Conservation (phyloP, 202 grass and related monocot species). For the Sporobolus alterniflorus region DNA sequence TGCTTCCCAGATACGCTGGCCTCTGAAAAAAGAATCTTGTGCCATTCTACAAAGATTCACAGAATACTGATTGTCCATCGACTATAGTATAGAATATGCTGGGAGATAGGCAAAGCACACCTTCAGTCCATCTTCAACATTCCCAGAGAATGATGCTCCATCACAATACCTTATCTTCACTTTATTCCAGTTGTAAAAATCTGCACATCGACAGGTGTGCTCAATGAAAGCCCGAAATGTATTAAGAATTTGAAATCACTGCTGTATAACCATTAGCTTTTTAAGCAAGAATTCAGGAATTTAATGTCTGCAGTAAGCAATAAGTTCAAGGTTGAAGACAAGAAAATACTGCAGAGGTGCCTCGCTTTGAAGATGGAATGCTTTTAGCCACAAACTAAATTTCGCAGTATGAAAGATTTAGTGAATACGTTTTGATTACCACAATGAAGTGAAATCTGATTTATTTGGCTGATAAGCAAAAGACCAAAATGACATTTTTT, state of each 20-base stretch:
- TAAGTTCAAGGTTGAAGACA: not conserved
- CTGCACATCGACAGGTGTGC: constrained; percentile 35
- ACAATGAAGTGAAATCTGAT: not conserved
- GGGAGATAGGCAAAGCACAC: constrained; percentile 33
- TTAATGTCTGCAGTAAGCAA: not conserved
- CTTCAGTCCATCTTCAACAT: constrained; percentile 60
- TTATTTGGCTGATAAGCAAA: not conserved
- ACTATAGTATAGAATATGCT: not conserved
- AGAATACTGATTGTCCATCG: not conserved
- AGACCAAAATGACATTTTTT: not conserved
- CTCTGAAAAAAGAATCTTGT: constrained; percentile 83
- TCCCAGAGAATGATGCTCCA: constrained; percentile 78
- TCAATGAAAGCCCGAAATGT: not conserved
- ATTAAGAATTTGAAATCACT: not conserved
- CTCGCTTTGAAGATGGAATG: not conserved
- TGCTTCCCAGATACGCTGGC: constrained; percentile 83
- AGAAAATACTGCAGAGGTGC: not conserved
- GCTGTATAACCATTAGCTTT: not conserved
- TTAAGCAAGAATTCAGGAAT: not conserved
- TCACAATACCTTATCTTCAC: constrained; percentile 88
- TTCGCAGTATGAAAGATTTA: not conserved
- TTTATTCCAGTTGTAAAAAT: constrained; percentile 91
- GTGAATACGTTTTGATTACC: not conserved
- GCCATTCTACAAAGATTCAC: constrained; percentile 51
- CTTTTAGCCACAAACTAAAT: not conserved